Base-by-base conservation (phyloP, 257 asterid genomes). In the Penstemon newberryi region DNA sequence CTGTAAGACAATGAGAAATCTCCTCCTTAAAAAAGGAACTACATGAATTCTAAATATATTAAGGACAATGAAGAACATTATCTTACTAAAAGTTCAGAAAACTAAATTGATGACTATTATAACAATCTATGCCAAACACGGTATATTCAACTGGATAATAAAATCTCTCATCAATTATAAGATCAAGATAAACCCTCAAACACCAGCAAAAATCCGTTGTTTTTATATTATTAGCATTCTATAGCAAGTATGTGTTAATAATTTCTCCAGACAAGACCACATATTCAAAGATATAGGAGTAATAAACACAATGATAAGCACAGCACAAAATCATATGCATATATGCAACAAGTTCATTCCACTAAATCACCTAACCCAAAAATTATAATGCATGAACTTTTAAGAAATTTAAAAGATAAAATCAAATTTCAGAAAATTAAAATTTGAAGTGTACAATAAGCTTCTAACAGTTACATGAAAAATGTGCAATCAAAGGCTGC, bases 1-100 rank as follows among this genome's bases (percentile, higher is more conserved):
- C 84, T 80, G 81, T 49, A 69, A 77, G 10, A 46, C 2, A 57
- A 50, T 44, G 25, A 67, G 8, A n/a, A 38, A 4, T 62, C 36
- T 13, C 62, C 66, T 37, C 55, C 66, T 51, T 46, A 46, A 67
- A 58, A 25, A 7, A 53, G 8, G 19, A 65, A 58, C 39, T 47
- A 37, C 2, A 49, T 43, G 63, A 61, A 77, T 33, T 60, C 47
- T 56, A 41, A 38, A 56, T n/a, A 67, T 42, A 63, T 25, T 5
- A 61, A 46, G 4, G 10, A 52, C 63, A 8, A 43, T 13, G 19
- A 50, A 25, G 39, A 55, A 37, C 36, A 15, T 61, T 41, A 43
- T 43, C 69, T 40, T 56, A 65, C 15, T 13, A 49, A 45, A 56
- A 15, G 51, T 52, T 55, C 10, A n/a, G 55, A 44, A 69, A 42